Conservation (phyloP, 306 rosid species). For the Vachellia pachyceras region DNA sequence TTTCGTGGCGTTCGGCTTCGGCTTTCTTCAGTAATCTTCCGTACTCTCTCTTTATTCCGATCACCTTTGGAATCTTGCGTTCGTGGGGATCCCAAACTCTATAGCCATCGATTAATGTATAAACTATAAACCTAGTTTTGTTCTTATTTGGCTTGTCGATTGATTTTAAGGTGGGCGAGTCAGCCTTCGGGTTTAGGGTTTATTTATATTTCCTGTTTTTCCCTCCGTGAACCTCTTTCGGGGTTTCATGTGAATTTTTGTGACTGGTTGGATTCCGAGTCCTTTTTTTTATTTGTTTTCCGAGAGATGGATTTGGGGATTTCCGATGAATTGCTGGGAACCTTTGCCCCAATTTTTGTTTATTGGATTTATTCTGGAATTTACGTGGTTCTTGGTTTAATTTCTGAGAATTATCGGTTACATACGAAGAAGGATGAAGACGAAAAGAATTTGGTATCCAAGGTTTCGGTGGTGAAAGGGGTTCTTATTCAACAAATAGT, state of each 20-base stretch:
- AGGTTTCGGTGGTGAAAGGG: constrained; percentile 75
- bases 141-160: background rate
- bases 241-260: constrained; percentile 19
- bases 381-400: constrained; percentile 64
- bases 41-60: background rate
- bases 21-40: background rate
- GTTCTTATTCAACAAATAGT: constrained; percentile 85
- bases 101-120: no score
- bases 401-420: constrained; percentile 71
- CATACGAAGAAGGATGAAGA: constrained; percentile 84
- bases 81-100: background rate
- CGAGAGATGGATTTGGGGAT: constrained; percentile 68
- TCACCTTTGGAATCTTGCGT: constrained; percentile 1
- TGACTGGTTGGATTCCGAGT: constrained; percentile 17
- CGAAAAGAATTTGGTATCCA: constrained; percentile 93
- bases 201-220: background rate
- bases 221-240: background rate
- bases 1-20: background rate
- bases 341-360: constrained; percentile 77
- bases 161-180: background rate
- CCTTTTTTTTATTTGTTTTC: background rate
- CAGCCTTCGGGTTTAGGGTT: constrained; percentile 9
- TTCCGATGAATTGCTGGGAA: constrained; percentile 89
- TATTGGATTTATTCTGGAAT: constrained; percentile 90
- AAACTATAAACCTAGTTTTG: background rate